Evolutionary conservation across 441 rosid genomes (phyloP).

Genomic region (Adansonia rubrostipa): DNA sequence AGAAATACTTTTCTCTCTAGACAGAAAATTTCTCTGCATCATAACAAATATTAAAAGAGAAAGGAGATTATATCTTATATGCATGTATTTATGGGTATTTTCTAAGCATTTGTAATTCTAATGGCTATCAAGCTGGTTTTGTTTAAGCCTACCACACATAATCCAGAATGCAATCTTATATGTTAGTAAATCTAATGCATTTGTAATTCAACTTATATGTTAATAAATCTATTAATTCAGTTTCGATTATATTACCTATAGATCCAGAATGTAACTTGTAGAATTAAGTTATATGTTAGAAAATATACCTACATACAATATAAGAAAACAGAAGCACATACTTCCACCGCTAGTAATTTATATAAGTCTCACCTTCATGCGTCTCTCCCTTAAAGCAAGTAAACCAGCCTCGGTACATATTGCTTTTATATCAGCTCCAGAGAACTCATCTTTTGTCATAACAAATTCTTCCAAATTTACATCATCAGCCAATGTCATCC

Average conservation of each 20-base stretch:
- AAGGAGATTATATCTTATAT: neutral
- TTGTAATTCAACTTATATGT: neutral
- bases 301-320: neutral
- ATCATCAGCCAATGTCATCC: slow-evolving; percentile 70
- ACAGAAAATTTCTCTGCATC: no score
- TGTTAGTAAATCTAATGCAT: no score
- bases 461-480: slow-evolving; percentile 42
- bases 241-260: neutral
- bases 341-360: no score
- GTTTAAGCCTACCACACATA: neutral
- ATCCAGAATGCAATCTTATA: slow-evolving; percentile 5
- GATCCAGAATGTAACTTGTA: neutral
- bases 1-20: no score
- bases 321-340: neutral
- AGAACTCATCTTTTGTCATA: slow-evolving; percentile 7
- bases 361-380: slow-evolving; percentile 74
- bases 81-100: no score
- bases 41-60: no score
- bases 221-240: neutral
- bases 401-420: slow-evolving; percentile 92
- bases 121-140: neutral
- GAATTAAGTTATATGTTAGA: neutral
- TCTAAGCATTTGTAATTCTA: neutral
- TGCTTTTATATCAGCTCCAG: slow-evolving; percentile 6
- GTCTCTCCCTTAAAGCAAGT: slow-evolving; percentile 91